A percentile compares a stretch with the other conserved stretches of the same genome.
Conservation (phyloP, 73 alveolate genomes). For the Symbiodinium natans region DNA sequence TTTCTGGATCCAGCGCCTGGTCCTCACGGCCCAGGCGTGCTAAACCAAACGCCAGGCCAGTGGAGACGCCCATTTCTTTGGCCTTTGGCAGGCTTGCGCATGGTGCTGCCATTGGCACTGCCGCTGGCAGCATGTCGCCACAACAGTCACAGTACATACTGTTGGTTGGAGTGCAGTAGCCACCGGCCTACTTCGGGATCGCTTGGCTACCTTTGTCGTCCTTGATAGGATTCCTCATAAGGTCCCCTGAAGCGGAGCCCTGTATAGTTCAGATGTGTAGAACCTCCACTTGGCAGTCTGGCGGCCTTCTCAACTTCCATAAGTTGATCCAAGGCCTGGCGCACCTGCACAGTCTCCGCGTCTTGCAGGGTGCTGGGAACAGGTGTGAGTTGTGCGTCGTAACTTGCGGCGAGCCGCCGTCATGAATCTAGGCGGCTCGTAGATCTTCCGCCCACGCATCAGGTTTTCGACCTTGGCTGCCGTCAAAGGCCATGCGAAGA, state of each 20-base stretch:
- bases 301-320: slow-evolving; percentile 72
- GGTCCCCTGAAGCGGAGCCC: too few species aligned
- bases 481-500: background rate
- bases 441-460: slow-evolving; percentile 94
- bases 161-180: too few species aligned
- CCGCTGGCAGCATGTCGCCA: too few species aligned
- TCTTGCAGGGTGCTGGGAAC: background rate
- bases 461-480: slow-evolving; percentile 54
- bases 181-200: too few species aligned
- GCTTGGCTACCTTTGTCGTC: too few species aligned
- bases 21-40: slow-evolving; percentile 94
- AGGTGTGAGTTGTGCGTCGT: background rate
- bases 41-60: slow-evolving; percentile 43
- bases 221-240: too few species aligned
- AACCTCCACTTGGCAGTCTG: background rate
- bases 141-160: too few species aligned
- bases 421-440: slow-evolving; percentile 99
- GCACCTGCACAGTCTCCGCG: background rate
- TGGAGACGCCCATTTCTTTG: slow-evolving; percentile 27
- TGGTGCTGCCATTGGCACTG: too few species aligned
- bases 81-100: too few species aligned
- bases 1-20: slow-evolving; percentile 21
- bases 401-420: slow-evolving; percentile 92
- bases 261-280: too few species aligned
- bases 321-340: slow-evolving; percentile 79